phyloP scores from a whole-genome alignment of 2,329 filamentous ascomycete genomes.

The Colletotrichum tofieldiae region DNA sequence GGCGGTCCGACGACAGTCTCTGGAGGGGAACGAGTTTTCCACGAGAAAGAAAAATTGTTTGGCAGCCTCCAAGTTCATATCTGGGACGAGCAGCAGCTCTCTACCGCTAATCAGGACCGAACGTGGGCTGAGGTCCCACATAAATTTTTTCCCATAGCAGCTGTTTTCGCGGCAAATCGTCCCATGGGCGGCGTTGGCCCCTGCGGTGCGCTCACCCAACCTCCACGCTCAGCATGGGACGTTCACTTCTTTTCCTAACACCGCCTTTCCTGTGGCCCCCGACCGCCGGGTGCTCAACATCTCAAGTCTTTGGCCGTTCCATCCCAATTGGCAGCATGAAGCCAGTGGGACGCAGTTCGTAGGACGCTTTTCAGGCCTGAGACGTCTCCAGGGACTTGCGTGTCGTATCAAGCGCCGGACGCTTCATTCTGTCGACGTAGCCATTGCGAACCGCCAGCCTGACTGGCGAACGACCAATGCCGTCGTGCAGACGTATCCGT shows the following conservation, averaged over 20 bases:
- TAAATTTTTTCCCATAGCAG: slow-evolving; percentile 37
- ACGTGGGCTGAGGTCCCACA: slow-evolving; percentile 42
- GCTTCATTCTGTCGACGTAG: neutral
- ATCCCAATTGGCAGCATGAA: neutral
- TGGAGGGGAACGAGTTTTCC: neutral
- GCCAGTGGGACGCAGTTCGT: no score
- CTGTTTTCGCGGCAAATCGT: slow-evolving; percentile 42
- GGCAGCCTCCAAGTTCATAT: slow-evolving; percentile 20
- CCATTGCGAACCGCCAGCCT: slow-evolving; percentile 18
- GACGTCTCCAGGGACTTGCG: slow-evolving; percentile 26
- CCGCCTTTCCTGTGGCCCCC: neutral
- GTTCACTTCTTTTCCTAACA: slow-evolving; percentile 3
- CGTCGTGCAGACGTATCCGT: slow-evolving; percentile 1
- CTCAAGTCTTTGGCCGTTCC: neutral
- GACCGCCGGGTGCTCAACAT: neutral
- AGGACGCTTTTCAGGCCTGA: neutral
- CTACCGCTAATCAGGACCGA: slow-evolving; percentile 28
- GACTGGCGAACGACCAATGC: slow-evolving; percentile 15
- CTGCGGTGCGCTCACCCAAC: slow-evolving; percentile 17
- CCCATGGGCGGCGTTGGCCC: slow-evolving; percentile 28
- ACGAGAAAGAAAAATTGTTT: neutral
- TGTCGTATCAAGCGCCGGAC: slow-evolving; percentile 19
- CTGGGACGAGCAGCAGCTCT: slow-evolving; percentile 13
- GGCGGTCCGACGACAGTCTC: slow-evolving; percentile 6
- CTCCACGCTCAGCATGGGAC: neutral